These are phyloP conservation scores for Amaranthus cruentus DNA, from an alignment of 148 eudicot species.

Conservation along the genomic window DNA sequence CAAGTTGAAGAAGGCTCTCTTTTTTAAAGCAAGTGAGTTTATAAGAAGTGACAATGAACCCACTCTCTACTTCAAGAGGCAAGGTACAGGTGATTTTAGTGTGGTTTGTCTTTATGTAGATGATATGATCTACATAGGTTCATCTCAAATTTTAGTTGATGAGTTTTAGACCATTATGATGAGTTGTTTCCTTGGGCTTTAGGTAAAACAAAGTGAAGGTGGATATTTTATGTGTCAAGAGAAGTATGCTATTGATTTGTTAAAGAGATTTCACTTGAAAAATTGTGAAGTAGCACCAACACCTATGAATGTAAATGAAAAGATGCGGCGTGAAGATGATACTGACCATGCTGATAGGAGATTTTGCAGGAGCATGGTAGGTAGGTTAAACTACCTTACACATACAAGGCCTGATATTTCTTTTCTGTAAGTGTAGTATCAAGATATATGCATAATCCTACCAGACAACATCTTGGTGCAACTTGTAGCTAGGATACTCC, in stretches of 20 bases:
- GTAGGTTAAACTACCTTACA: conserved; percentile 11
- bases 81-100: neutral
- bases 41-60: neutral
- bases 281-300: conserved; percentile 1
- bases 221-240: neutral
- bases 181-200: neutral
- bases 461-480: conserved; percentile 13
- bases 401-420: conserved; percentile 19
- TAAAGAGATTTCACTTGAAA: neutral
- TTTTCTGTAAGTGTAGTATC: conserved; percentile 8
- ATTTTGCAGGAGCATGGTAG: conserved; percentile 1
- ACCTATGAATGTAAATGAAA: conserved; percentile 16
- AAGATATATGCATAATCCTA: conserved; percentile 17
- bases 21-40: neutral
- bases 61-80: neutral
- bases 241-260: neutral
- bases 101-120: neutral
- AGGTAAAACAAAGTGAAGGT: neutral
- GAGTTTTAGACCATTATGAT: neutral
- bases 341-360: neutral
- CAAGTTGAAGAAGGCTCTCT: neutral
- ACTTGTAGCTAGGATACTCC: neutral
- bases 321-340: conserved; percentile 8
- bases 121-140: neutral
- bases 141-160: neutral